phyloP scores from a whole-genome alignment of 345 rosid genomes.

The Reutealis trisperma region DNA sequence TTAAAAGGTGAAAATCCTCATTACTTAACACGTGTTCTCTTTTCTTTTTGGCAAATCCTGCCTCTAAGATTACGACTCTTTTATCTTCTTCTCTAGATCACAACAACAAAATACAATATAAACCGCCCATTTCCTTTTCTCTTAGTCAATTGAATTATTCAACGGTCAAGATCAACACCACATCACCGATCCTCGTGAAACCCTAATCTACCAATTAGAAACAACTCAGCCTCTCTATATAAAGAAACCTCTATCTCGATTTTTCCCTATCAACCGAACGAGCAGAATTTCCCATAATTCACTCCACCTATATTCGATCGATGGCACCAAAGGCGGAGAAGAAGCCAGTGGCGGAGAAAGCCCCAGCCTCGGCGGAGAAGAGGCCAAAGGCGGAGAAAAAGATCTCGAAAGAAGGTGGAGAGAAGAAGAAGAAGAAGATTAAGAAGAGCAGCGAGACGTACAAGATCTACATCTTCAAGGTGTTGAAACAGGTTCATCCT shows the following conservation, averaged over 20 bases:
- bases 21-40: too few relatives aligned
- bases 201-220: slow-evolving; percentile 25
- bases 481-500: slow-evolving; percentile 59
- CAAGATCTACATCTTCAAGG: slow-evolving; percentile 74
- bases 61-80: too few relatives aligned
- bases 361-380: slow-evolving; percentile 53
- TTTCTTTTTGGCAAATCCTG: too few relatives aligned
- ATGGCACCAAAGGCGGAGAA: slow-evolving; percentile 31
- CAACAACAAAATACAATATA: background rate
- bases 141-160: background rate
- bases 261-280: background rate
- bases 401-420: slow-evolving; percentile 50
- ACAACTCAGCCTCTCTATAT: slow-evolving; percentile 23
- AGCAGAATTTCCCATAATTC: background rate
- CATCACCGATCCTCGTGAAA: slow-evolving; percentile 35
- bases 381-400: slow-evolving; percentile 65
- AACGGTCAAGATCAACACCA: background rate
- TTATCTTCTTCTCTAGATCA: too few relatives aligned
- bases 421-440: slow-evolving; percentile 48
- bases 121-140: background rate
- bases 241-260: background rate
- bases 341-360: slow-evolving; percentile 49
- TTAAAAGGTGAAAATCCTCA: too few relatives aligned
- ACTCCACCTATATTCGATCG: background rate
- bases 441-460: slow-evolving; percentile 69